Evolutionary conservation across 2,329 filamentous ascomycete species (phyloP).

Genomic region (Trichoderma breve): DNA sequence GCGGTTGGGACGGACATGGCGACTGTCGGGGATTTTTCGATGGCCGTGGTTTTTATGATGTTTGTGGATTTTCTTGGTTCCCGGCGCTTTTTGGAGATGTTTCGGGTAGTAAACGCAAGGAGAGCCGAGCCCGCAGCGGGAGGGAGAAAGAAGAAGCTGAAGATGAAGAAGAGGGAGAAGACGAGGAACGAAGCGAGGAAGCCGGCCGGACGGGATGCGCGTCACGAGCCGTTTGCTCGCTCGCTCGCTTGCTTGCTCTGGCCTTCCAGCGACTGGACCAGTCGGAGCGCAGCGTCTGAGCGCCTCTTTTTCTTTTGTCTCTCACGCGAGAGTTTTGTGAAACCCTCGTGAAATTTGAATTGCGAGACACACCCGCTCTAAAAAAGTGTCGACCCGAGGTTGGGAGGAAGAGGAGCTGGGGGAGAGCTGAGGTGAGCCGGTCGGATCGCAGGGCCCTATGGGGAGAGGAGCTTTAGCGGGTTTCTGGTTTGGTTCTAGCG

Average conservation of each 20-base stretch:
- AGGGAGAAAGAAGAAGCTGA: neutral
- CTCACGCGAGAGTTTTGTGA: conserved; percentile 2
- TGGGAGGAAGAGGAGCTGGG: neutral
- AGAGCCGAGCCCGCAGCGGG: neutral
- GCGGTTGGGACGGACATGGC: conserved; percentile 37
- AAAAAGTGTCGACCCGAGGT: neutral
- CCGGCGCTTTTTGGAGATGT: neutral
- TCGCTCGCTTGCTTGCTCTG: neutral
- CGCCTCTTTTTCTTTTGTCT: neutral
- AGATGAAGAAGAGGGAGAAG: neutral
- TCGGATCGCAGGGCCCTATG: neutral
- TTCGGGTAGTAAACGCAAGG: neutral
- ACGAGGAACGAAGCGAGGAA: neutral
- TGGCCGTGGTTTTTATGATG: neutral
- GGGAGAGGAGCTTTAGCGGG: neutral
- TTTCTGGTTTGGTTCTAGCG: conserved; percentile 18
- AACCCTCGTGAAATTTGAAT: neutral
- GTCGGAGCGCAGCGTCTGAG: neutral
- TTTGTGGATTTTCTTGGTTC: neutral
- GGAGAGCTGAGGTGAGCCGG: neutral
- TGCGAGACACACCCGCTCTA: neutral
- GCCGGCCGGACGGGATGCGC: neutral
- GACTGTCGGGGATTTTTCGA: neutral
- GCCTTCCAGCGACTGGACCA: no score
- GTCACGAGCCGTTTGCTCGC: conserved; percentile 5